A percentile compares a stretch with the other conserved stretches of the same genome.
phyloP scores from a whole-genome alignment of 768 basidiomycete genomes.

The Pleurotus pulmonarius region DNA sequence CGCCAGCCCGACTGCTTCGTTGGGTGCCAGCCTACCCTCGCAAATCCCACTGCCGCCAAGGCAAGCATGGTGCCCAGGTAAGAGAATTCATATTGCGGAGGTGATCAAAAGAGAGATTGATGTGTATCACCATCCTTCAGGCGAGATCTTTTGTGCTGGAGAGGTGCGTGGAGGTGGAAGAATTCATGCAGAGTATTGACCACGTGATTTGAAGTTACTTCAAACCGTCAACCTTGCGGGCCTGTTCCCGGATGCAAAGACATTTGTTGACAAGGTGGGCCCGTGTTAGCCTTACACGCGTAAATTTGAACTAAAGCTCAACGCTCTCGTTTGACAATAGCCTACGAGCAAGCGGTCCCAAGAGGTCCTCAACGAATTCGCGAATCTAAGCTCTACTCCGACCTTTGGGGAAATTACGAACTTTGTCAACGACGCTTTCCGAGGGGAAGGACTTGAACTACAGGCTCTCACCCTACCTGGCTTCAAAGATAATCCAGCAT shows the following conservation, averaged over 20 bases:
- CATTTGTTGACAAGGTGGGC: conserved; percentile 71
- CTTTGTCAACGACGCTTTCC: conserved; percentile 74
- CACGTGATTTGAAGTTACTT: conserved; percentile 47
- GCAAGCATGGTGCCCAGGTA: conserved; percentile 70
- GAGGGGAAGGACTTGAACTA: conserved; percentile 84
- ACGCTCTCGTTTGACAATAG: conserved; percentile 27
- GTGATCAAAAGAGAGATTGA: neutral
- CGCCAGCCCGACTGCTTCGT: conserved; percentile 58
- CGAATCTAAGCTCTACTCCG: conserved; percentile 35
- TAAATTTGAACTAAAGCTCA: neutral
- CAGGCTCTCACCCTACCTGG: conserved; percentile 54
- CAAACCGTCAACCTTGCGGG: conserved; percentile 83
- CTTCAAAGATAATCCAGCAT: conserved; percentile 61
- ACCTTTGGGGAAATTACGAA: conserved; percentile 63
- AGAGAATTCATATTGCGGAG: neutral
- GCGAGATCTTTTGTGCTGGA: conserved; percentile 78
- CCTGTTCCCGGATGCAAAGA: conserved; percentile 79
- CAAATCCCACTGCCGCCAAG: conserved; percentile 61
- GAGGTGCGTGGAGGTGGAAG: conserved; percentile 38
- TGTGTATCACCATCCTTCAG: conserved; percentile 25
- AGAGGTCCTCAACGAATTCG: conserved; percentile 68
- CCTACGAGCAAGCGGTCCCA: conserved; percentile 69
- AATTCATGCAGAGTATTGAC: conserved; percentile 11
- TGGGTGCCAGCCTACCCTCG: conserved; percentile 54
- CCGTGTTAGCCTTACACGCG: neutral